Evolutionary conservation across 163 green algal species (phyloP), one percentile per base, ranked within the genome.

Genomic region (Scenedesmus sp.): DNA sequence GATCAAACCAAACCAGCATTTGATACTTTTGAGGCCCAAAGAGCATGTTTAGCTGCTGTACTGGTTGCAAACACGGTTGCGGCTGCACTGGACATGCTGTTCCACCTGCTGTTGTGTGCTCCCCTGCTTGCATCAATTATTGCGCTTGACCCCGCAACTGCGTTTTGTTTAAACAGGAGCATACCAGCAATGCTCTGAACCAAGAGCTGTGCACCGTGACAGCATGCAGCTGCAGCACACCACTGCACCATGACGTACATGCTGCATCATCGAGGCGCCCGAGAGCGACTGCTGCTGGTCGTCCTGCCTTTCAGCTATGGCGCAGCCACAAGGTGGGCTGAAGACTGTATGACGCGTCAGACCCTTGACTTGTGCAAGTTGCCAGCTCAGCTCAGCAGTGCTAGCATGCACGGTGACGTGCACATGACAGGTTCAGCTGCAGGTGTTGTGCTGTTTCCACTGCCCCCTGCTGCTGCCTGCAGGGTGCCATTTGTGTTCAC

Each of bases 401-500:
- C n/a, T 51, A 0, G 2, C 12, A 20, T 73, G 3, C 24, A 9
- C 7, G 6, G 1, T 73, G 35, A 46, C 44, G 59, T 70, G 22
- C 59, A 70, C 53, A 2, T 65, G 59, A 6, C 59, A 70, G 3
- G 59, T 18, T 4, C 22, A n/a, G 6, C 59, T 22, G 80, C 80
- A 68, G 15, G 26, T 26, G 80, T 51, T 4, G 13, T 37, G 26
- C 78, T 83, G 30, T 49, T 6, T 42, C 24, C 61, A 59, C 13
- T 10, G n/a, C 30, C 24, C 7, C 12, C 78, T 37, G 44, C 78
- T 61, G 24, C 35, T 37, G 24, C 22, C 43, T 56, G 82, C 82
- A 87, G 82, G 33, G 53, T 87, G 5, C 82, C 82, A 20, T 87
- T 87, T 51, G 82, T 87, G 4, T 87, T 76, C 16, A 53, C 51